Percentiles rank a stretch among this genome's conserved stretches.
Conservation (phyloP, 257 asterid genomes). For the Capsicum rhomboideum region DNA sequence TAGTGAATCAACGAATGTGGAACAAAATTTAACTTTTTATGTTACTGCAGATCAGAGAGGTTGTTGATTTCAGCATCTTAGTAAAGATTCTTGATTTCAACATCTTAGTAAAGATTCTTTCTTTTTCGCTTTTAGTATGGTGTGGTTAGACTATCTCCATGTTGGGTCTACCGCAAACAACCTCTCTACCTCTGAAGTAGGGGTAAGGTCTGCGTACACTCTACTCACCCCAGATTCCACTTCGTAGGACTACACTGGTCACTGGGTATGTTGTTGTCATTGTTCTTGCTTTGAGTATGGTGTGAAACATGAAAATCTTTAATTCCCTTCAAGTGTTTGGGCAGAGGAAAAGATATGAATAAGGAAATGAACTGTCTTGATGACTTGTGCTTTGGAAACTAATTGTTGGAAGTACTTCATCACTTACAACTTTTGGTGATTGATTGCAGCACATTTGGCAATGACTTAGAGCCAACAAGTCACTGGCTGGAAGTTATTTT, state of each 20-base stretch:
- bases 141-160: background rate
- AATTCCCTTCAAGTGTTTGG: background rate
- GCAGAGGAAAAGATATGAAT: background rate
- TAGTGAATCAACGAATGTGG: too few relatives aligned
- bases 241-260: background rate
- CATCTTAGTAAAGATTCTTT: background rate
- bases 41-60: background rate
- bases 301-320: background rate
- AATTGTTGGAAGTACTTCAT: background rate
- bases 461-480: conserved; percentile 87
- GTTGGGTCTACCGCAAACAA: background rate
- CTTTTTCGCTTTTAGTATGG: background rate
- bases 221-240: background rate
- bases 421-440: background rate
- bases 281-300: background rate
- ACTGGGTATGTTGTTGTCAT: background rate
- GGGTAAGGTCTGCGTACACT: background rate
- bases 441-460: conserved; percentile 78
- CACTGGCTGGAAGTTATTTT: conserved; percentile 76
- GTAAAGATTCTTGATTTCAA: background rate
- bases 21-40: too few relatives aligned
- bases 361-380: background rate
- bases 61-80: background rate
- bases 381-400: background rate
- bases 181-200: background rate